A percentile compares a stretch with the other conserved stretches of the same genome.
These are phyloP conservation scores for Fraxinus latifolia DNA, from an alignment of 305 asterid genomes.

Conservation along the genomic window DNA sequence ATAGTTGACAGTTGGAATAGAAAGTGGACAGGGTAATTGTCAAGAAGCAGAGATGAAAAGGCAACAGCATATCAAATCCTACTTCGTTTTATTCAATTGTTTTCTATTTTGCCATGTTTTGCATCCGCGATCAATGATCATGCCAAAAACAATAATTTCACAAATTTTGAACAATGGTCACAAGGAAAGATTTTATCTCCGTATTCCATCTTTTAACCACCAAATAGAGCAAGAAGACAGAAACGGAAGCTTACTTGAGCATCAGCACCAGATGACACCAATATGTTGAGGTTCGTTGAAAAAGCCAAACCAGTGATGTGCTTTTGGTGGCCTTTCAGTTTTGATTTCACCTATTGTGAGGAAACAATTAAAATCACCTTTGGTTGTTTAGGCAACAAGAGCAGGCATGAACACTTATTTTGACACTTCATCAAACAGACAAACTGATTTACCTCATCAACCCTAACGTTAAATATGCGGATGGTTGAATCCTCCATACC, in stretches of 20 bases:
- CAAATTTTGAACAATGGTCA: neutral
- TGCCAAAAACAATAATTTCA: neutral
- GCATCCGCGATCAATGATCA: neutral
- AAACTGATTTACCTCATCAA: conserved; percentile 50
- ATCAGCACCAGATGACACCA: conserved; percentile 85
- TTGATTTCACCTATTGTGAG: conserved; percentile 57
- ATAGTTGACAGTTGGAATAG: neutral
- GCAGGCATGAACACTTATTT: neutral
- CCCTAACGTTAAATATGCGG: conserved; percentile 71
- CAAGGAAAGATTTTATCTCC: neutral
- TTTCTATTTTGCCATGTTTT: neutral
- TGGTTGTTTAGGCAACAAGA: conserved; percentile 1
- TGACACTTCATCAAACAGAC: neutral
- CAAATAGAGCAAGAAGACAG: conserved; percentile 4
- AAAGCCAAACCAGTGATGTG: conserved; percentile 81
- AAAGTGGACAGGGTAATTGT: neutral
- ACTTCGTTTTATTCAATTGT: neutral
- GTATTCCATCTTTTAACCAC: neutral
- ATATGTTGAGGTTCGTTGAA: conserved; percentile 64
- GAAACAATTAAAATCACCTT: conserved; percentile 13
- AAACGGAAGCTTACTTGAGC: conserved; percentile 55
- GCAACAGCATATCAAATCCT: neutral
- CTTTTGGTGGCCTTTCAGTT: conserved; percentile 80
- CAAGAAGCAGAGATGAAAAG: neutral
- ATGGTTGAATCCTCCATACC: conserved; percentile 87